phyloP scores from a whole-genome alignment of 371 early-diverging fungal genomes.

The Catenaria anguillulae region DNA sequence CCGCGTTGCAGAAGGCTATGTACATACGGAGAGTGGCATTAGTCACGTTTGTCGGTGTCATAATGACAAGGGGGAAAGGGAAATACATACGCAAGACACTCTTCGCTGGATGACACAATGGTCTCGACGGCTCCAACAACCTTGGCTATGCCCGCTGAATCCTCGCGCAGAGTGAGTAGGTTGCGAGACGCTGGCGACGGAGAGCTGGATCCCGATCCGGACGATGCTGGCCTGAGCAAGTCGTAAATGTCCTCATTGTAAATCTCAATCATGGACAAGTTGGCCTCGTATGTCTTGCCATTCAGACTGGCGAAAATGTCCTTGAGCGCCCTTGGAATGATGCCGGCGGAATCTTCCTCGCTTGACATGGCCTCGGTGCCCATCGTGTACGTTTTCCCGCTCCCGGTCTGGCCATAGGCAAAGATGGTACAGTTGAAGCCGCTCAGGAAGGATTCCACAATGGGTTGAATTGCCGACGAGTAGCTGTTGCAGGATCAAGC shows the following conservation, averaged over 20 bases:
- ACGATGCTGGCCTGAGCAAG: slow-evolving; percentile 27
- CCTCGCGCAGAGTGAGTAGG: slow-evolving; percentile 72
- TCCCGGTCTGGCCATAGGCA: slow-evolving; percentile 44
- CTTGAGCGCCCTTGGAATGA: slow-evolving; percentile 77
- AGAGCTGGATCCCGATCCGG: not conserved
- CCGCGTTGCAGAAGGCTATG: slow-evolving; percentile 53
- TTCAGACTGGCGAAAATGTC: slow-evolving; percentile 49
- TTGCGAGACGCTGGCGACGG: too few species aligned
- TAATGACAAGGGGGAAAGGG: not conserved
- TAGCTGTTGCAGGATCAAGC: not conserved
- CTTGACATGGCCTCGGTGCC: not conserved
- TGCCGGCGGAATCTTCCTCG: slow-evolving; percentile 39
- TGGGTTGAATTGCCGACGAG: not conserved
- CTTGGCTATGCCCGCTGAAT: slow-evolving; percentile 69
- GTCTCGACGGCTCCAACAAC: slow-evolving; percentile 84
- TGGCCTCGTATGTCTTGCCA: slow-evolving; percentile 33
- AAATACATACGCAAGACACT: not conserved
- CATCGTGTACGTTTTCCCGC: slow-evolving; percentile 15
- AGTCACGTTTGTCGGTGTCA: too few species aligned
- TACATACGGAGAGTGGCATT: not conserved
- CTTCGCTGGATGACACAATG: slow-evolving; percentile 32
- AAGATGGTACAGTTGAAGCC: slow-evolving; percentile 42
- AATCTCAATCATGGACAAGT: slow-evolving; percentile 49
- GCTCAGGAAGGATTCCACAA: not conserved
- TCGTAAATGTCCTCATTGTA: slow-evolving; percentile 96